Conservation (phyloP, 768 basidiomycete genomes). For the Trichaptum fuscoviolaceum region DNA sequence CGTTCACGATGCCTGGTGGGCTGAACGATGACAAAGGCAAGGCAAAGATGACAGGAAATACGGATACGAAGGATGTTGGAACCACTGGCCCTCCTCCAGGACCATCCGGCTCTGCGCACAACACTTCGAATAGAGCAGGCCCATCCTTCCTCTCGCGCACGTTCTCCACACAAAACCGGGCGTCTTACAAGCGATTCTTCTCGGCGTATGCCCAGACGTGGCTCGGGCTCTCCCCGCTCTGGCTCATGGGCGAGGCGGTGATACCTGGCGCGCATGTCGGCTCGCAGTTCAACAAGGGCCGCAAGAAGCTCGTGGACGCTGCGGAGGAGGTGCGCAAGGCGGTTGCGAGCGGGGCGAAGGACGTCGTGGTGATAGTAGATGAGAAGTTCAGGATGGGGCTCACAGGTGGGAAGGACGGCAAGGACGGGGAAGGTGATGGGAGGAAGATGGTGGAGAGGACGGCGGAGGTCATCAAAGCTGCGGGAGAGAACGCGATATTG, state of each 20-base stretch:
- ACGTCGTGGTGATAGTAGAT: constrained; percentile 16
- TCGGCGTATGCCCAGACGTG: constrained; percentile 14
- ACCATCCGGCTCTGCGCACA: background rate
- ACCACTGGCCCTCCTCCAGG: background rate
- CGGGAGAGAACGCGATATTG: constrained; percentile 16
- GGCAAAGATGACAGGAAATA: background rate
- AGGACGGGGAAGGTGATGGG: background rate
- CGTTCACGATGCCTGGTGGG: background rate
- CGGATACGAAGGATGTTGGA: background rate
- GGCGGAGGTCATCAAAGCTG: constrained; percentile 16
- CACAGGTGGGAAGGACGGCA: background rate
- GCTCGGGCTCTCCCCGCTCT: constrained; percentile 13
- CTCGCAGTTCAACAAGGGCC: constrained; percentile 15
- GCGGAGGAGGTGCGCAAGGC: constrained; percentile 14
- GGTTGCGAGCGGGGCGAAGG: constrained; percentile 10
- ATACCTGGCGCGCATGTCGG: constrained; percentile 15
- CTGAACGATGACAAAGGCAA: background rate
- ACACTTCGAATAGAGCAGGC: background rate
- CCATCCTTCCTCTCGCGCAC: constrained; percentile 4
- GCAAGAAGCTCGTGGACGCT: constrained; percentile 8
- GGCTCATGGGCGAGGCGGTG: constrained; percentile 18
- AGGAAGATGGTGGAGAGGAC: constrained; percentile 10
- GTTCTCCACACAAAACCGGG: constrained; percentile 9
- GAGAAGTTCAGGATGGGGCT: constrained; percentile 11
- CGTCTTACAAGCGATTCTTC: constrained; percentile 9